Conservation (phyloP, 441 rosid species). For the Adansonia rubrostipa region DNA sequence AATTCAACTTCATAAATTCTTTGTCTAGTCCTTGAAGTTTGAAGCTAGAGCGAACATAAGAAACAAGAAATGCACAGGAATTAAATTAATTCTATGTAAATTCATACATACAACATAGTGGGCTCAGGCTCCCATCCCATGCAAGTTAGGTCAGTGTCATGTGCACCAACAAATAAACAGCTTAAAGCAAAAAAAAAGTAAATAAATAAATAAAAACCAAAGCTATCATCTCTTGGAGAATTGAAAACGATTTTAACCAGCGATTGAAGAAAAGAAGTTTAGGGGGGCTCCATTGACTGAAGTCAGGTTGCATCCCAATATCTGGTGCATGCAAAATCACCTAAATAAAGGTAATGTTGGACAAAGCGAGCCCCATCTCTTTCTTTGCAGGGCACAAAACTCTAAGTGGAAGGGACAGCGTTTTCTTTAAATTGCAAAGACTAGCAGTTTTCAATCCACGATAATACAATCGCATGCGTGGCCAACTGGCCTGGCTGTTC, state of each 20-base stretch:
- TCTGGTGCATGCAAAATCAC: neutral
- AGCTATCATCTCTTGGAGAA: too few relatives aligned
- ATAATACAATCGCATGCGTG: neutral
- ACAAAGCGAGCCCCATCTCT: neutral
- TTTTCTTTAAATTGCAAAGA: neutral
- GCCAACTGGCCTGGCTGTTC: neutral
- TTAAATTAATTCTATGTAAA: neutral
- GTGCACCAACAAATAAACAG: neutral
- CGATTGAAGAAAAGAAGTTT: neutral
- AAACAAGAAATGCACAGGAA: neutral
- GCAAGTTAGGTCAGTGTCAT: neutral
- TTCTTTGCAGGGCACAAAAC: neutral
- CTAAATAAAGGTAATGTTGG: neutral
- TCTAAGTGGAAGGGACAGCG: neutral
- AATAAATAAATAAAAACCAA: neutral
- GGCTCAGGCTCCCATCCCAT: neutral
- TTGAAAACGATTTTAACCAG: neutral
- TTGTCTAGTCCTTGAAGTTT: neutral
- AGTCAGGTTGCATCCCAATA: constrained; percentile 8
- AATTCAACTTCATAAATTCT: neutral
- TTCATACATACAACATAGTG: neutral
- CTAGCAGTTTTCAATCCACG: neutral
- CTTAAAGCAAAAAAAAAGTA: neutral
- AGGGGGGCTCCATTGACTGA: neutral
- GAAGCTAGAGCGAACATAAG: neutral